A percentile compares a stretch with the other conserved stretches of the same genome.
Evolutionary conservation across 2,329 filamentous ascomycete species (phyloP).

Genomic region (Epichloe bromicola): DNA sequence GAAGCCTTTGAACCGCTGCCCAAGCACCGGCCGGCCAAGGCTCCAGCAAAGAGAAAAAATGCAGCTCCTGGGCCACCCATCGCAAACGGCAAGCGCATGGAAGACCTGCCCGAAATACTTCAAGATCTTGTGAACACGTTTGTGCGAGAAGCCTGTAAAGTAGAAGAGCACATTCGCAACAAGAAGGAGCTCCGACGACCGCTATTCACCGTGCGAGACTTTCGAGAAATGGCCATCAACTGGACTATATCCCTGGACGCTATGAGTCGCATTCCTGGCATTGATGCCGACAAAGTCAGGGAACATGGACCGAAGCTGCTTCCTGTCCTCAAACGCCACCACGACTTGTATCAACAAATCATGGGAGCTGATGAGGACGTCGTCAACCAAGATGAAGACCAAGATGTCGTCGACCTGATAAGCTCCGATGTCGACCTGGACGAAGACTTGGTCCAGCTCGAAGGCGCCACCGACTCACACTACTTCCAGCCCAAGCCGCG

Average conservation of each 20-base stretch:
- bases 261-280: conserved; percentile 51
- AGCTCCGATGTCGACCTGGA: conserved; percentile 29
- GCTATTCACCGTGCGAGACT: conserved; percentile 55
- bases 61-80: conserved; percentile 40
- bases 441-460: conserved; percentile 24
- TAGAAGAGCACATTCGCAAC: conserved; percentile 50
- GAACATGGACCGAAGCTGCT: conserved; percentile 49
- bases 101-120: conserved; percentile 45
- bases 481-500: conserved; percentile 27
- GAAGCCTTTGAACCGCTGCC: conserved; percentile 33
- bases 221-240: conserved; percentile 59
- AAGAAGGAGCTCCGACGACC: conserved; percentile 41
- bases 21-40: conserved; percentile 23
- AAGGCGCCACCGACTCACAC: conserved; percentile 29
- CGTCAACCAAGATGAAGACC: conserved; percentile 5
- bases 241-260: conserved; percentile 49
- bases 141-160: conserved; percentile 43
- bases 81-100: conserved; percentile 39
- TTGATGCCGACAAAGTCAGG: conserved; percentile 48
- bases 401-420: conserved; percentile 43
- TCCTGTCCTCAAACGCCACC: conserved; percentile 38
- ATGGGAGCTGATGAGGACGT: conserved; percentile 24
- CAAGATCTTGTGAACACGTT: conserved; percentile 52
- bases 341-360: conserved; percentile 35
- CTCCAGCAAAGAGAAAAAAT: conserved; percentile 11